Evolutionary conservation across 371 early-diverging fungal genomes (phyloP).

Genomic region (Nematocida sp.): DNA sequence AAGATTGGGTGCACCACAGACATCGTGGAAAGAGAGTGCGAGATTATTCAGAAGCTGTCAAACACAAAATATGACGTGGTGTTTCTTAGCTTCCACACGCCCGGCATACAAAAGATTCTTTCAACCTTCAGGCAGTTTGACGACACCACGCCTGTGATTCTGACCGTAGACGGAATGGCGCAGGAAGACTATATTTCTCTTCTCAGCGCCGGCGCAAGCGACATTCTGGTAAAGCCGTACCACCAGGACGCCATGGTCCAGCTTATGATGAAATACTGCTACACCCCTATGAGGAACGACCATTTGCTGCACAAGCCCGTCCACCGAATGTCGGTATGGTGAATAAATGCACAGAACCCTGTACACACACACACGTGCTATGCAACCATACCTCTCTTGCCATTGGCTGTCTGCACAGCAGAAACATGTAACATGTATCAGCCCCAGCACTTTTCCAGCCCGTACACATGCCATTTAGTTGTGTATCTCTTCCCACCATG

Average conservation of each 20-base stretch:
- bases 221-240: slow-evolving; percentile 53
- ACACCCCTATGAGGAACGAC: slow-evolving; percentile 5
- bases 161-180: slow-evolving; percentile 12
- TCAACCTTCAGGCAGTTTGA: slow-evolving; percentile 41
- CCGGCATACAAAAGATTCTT: slow-evolving; percentile 25
- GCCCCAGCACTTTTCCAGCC: too few species aligned
- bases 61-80: slow-evolving; percentile 44
- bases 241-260: slow-evolving; percentile 51
- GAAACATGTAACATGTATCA: too few species aligned
- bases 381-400: too few species aligned
- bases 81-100: slow-evolving; percentile 14
- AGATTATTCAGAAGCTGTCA: slow-evolving; percentile 11
- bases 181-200: slow-evolving; percentile 46
- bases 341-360: too few species aligned
- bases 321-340: not conserved
- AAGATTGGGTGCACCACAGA: slow-evolving; percentile 45
- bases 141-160: slow-evolving; percentile 24
- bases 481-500: too few species aligned
- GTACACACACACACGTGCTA: too few species aligned
- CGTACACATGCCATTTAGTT: too few species aligned
- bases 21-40: slow-evolving; percentile 21
- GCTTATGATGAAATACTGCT: slow-evolving; percentile 50
- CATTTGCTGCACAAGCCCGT: not conserved
- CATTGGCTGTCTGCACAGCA: too few species aligned
- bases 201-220: slow-evolving; percentile 25